phyloP scores from a whole-genome alignment of 2,329 filamentous ascomycete species.

The Ceratocystis lukuohia region DNA sequence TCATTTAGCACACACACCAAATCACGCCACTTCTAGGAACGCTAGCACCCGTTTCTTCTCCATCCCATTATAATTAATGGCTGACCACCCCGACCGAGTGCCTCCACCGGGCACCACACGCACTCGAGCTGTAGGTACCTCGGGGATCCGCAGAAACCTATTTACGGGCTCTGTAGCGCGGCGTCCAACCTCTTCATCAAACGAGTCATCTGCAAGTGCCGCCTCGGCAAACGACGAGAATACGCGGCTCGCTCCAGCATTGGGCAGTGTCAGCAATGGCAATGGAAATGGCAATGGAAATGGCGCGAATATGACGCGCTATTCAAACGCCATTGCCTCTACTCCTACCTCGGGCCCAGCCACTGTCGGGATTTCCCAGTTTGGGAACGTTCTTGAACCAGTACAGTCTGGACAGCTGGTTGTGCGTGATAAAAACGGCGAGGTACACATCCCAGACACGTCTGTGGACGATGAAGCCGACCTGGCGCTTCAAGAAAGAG shows the following conservation, averaged over 20 bases:
- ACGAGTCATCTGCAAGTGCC: conserved; percentile 7
- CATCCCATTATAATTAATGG: background rate
- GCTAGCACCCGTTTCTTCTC: background rate
- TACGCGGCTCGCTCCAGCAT: conserved; percentile 5
- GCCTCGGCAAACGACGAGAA: conserved; percentile 7
- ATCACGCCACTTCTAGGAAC: background rate
- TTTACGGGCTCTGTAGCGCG: conserved; percentile 14
- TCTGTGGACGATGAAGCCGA: conserved; percentile 39
- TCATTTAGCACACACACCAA: no score
- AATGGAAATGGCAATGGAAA: background rate
- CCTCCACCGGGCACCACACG: conserved; percentile 1
- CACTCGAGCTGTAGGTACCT: conserved; percentile 11
- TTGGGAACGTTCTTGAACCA: conserved; percentile 9
- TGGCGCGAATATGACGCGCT: background rate
- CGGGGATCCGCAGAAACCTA: conserved; percentile 16
- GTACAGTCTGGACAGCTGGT: conserved; percentile 39
- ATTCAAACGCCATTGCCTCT: background rate
- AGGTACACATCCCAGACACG: conserved; percentile 36
- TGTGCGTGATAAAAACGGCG: conserved; percentile 48
- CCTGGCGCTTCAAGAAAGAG: conserved; percentile 41
- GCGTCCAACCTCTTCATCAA: conserved; percentile 14
- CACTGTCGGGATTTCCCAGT: background rate
- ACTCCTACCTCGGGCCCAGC: background rate
- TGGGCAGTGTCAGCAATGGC: background rate
- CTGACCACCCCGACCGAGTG: conserved; percentile 9